Evolutionary conservation across 345 rosid genomes (phyloP).

Genomic region (Garcia nutans): DNA sequence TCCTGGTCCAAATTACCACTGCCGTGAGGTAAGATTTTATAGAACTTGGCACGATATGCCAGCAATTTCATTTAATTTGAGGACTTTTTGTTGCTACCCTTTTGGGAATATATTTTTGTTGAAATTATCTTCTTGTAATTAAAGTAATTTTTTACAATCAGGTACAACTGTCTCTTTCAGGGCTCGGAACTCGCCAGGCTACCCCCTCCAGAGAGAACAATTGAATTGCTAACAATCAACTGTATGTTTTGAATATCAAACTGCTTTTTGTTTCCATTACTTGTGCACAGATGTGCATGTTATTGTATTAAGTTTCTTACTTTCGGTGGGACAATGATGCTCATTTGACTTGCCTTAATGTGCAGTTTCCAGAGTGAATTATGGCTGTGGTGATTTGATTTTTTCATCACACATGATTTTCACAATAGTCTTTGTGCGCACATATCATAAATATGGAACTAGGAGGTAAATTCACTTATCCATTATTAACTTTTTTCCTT

Average conservation of each 20-base stretch:
- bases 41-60: neutral
- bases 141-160: conserved; percentile 17
- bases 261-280: neutral
- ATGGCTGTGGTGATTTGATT: conserved; percentile 96
- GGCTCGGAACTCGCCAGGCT: conserved; percentile 76
- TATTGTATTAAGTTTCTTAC: neutral
- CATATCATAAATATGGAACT: conserved; percentile 91
- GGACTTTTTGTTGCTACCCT: neutral
- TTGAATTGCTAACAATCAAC: conserved; percentile 68
- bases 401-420: conserved; percentile 99
- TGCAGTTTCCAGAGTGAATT: conserved; percentile 80
- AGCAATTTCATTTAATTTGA: neutral
- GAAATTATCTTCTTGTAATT: conserved; percentile 10
- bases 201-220: conserved; percentile 64
- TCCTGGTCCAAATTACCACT: conserved; percentile 96
- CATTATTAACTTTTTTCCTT: neutral
- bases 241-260: conserved; percentile 41
- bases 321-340: neutral
- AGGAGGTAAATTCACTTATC: conserved; percentile 50
- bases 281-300: neutral
- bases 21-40: conserved; percentile 62
- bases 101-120: neutral
- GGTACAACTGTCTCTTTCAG: conserved; percentile 42
- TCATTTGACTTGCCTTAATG: conserved; percentile 27
- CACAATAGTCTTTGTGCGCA: conserved; percentile 81